phyloP scores from a whole-genome alignment of 805 yeast genomes.

The Starmerella floris region DNA sequence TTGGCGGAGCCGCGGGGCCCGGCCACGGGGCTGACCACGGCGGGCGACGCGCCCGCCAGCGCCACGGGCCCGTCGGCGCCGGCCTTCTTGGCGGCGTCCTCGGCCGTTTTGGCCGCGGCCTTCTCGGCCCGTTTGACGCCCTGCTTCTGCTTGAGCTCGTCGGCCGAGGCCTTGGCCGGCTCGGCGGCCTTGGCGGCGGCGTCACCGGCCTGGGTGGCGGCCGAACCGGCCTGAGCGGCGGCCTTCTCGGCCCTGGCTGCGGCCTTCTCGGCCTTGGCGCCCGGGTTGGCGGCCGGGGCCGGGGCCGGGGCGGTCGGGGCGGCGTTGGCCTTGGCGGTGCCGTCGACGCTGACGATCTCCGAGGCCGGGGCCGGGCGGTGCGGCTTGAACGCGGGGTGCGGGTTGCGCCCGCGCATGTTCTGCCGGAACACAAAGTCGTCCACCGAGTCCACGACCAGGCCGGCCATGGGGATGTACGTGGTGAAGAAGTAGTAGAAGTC shows the following conservation, averaged over 20 bases:
- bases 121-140: background rate
- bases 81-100: background rate
- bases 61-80: background rate
- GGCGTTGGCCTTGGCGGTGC: slow-evolving; percentile 10
- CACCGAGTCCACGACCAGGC: slow-evolving; percentile 37
- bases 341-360: slow-evolving; percentile 14
- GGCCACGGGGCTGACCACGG: background rate
- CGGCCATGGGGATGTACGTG: slow-evolving; percentile 54
- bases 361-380: background rate
- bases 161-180: background rate
- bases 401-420: slow-evolving; percentile 5
- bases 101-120: background rate
- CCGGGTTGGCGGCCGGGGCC: slow-evolving; percentile 5
- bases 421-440: slow-evolving; percentile 32
- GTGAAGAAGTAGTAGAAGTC: slow-evolving; percentile 48
- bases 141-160: background rate
- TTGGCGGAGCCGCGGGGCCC: slow-evolving; percentile 2
- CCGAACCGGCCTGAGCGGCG: background rate
- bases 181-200: background rate
- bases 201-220: background rate
- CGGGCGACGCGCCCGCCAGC: background rate
- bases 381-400: slow-evolving; percentile 2
- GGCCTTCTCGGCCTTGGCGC: background rate
- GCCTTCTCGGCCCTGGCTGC: background rate
- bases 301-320: background rate